These are phyloP conservation scores for Penicillium sp. DNA, from an alignment of 2,329 filamentous ascomycete species.

Conservation along the genomic window DNA sequence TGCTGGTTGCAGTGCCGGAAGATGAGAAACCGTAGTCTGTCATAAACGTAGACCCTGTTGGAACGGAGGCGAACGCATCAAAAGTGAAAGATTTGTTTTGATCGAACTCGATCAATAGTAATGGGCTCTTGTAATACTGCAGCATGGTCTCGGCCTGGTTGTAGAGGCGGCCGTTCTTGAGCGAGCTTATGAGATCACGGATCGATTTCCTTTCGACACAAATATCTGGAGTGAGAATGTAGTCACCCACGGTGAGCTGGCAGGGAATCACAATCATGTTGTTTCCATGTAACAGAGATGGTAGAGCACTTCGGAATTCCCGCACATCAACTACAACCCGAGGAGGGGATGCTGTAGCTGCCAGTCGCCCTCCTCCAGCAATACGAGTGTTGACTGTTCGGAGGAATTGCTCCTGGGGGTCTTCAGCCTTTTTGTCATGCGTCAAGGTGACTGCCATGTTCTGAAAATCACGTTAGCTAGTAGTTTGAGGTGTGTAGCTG, in stretches of 20 bases:
- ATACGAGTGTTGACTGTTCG: constrained; percentile 96
- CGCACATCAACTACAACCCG: constrained; percentile 93
- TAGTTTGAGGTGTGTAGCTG: neutral
- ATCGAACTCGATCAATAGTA: constrained; percentile 97
- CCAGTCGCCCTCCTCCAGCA: constrained; percentile 81
- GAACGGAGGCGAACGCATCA: constrained; percentile 57
- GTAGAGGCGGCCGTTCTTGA: constrained; percentile 87
- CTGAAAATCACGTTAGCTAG: constrained; percentile 25
- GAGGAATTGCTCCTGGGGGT: constrained; percentile 87
- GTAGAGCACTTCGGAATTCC: constrained; percentile 90
- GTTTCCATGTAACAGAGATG: constrained; percentile 84
- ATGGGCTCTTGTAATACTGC: constrained; percentile 80
- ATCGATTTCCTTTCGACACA: constrained; percentile 95
- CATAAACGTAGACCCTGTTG: constrained; percentile 42
- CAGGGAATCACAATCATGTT: constrained; percentile 88
- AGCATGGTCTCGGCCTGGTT: constrained; percentile 93
- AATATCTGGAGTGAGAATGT: constrained; percentile 85
- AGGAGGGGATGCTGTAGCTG: constrained; percentile 80
- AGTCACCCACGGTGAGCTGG: constrained; percentile 95
- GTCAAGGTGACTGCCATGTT: constrained; percentile 88
- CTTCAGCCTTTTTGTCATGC: constrained; percentile 67
- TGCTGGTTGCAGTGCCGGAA: constrained; percentile 47
- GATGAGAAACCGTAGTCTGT: constrained; percentile 54
- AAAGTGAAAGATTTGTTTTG: constrained; percentile 96
- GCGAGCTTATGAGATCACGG: constrained; percentile 84